Evolutionary conservation across 2,329 filamentous ascomycete genomes (phyloP).

Genomic region (Penicillium hesseltinei): DNA sequence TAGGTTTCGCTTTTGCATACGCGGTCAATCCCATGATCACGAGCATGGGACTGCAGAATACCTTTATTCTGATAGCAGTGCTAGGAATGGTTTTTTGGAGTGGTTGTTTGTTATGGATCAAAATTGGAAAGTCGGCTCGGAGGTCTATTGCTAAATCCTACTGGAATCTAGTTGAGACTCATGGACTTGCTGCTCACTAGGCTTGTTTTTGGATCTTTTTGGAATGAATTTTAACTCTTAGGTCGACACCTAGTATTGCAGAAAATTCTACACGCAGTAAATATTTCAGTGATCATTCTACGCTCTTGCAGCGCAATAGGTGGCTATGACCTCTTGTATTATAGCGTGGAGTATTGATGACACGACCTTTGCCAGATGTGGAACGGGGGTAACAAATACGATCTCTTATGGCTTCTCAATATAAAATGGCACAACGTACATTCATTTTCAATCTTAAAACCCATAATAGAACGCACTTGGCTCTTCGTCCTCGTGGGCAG

Average conservation of each 20-base stretch:
- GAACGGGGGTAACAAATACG: background rate
- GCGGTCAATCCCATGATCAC: too few relatives aligned
- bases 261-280: background rate
- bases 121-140: slow-evolving; percentile 3
- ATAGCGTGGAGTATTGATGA: too few relatives aligned
- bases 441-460: background rate
- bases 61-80: too few relatives aligned
- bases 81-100: background rate
- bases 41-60: too few relatives aligned
- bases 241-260: background rate
- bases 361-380: background rate
- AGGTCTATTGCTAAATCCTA: slow-evolving; percentile 2
- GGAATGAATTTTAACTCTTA: background rate
- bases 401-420: background rate
- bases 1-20: too few relatives aligned
- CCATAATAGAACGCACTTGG: background rate
- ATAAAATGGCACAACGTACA: background rate
- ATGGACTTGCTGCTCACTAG: background rate
- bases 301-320: too few relatives aligned
- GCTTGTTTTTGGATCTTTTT: background rate
- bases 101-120: slow-evolving; percentile 6
- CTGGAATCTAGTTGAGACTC: slow-evolving; percentile 6
- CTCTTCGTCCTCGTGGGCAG: background rate
- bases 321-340: too few relatives aligned
- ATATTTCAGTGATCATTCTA: too few relatives aligned